Conservation (phyloP, 768 basidiomycete genomes). For the Grammothele lineata region DNA sequence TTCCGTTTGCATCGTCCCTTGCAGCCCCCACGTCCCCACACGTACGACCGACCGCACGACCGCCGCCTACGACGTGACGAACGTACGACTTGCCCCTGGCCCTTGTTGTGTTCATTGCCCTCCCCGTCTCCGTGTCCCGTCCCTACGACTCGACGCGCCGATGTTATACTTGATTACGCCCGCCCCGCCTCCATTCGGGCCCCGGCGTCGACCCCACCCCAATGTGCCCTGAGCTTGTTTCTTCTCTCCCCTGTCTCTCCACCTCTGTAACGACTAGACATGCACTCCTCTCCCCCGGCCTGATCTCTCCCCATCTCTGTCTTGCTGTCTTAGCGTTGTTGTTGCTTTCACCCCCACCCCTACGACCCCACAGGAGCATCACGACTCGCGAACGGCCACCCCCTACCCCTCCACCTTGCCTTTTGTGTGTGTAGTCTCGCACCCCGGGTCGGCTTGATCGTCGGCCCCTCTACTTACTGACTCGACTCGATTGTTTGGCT, state of each 20-base stretch:
- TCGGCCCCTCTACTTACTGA: not conserved
- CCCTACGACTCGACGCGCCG: too few species aligned
- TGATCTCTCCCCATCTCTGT: slow-evolving; percentile 23
- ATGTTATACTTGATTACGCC: too few species aligned
- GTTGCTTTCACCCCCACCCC: slow-evolving; percentile 7
- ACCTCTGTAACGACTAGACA: slow-evolving; percentile 70
- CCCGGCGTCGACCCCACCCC: slow-evolving; percentile 1
- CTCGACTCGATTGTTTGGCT: not conserved
- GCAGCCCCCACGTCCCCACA: not conserved
- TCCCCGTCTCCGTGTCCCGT: not conserved
- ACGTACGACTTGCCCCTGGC: slow-evolving; percentile 1
- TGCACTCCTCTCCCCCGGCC: slow-evolving; percentile 38
- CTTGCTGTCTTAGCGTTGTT: slow-evolving; percentile 7
- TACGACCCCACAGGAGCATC: not conserved
- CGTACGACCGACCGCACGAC: not conserved
- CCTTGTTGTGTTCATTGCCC: not conserved
- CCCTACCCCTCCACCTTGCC: too few species aligned
- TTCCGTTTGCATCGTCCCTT: slow-evolving; percentile 3
- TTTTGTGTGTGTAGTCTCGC: too few species aligned
- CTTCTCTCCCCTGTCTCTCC: slow-evolving; percentile 5
- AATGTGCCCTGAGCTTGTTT: too few species aligned
- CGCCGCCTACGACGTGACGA: slow-evolving; percentile 9
- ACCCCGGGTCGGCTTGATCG: too few species aligned
- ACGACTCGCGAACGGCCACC: too few species aligned
- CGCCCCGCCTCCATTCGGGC: not conserved